Base-by-base conservation (phyloP, 768 basidiomycete species). In the Rhizopogon roseolus region DNA sequence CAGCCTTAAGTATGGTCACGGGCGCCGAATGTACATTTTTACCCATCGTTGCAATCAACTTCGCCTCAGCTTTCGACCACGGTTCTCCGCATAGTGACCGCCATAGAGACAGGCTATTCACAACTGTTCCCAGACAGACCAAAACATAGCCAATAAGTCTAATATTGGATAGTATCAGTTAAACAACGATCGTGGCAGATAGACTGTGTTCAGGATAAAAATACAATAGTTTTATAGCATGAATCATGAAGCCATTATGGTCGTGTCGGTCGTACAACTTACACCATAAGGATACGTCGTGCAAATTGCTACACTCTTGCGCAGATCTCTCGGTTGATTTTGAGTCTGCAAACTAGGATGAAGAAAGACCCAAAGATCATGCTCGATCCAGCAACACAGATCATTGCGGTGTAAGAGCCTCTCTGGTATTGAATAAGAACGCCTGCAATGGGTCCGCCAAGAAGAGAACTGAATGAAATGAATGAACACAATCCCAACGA, bases 361-460 rank as follows among this genome's bases (percentile, higher is more conserved):
- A 85, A 72, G 25, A 80, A 53, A 4, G 86, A 85, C 8, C 87
- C 86, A 27, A 76, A 65, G 52, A 88, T 68, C 54, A 85, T 70
- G 19, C 80, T 78, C 41, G 76, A 67, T 29, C 87, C 86, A 6
- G 84, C 77, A 57, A 86, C 81, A 17, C 76, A 64, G 54, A 85
- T 84, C 70, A 85, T 74, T 34, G 77, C 75, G 0, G 62, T 63
- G 62, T 72, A 74, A 55, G 74, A 79, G 8, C 79, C 82, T 36
- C 76, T 68, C 38, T 71, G 66, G 32, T 54, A 65, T 22, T 73
- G 67, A 19, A 88, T 70, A 29, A 89, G 69, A 9, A 75, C 76
- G 0, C 87, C 87, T 11, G 82, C 86, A 11, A 76, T 74, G 2
- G 87, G 87, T 1, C 81, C 82, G 9, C 87, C 85, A 28, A 83